These are phyloP conservation scores for Eutrema yunnanense DNA, from an alignment of 345 rosid species.

Conservation along the genomic window DNA sequence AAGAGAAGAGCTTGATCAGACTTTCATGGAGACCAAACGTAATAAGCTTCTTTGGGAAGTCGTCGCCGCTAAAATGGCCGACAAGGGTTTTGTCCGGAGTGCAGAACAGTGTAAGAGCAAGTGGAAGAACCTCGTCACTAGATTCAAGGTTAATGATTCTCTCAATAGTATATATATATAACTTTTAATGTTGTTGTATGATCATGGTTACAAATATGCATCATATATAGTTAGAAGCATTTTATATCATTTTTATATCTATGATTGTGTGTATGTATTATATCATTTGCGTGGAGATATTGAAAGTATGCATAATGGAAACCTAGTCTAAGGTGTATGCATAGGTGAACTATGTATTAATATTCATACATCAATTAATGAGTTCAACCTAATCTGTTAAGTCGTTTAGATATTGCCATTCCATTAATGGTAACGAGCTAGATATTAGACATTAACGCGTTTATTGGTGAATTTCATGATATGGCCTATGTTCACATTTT, in stretches of 20 bases:
- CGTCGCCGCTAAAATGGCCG: slow-evolving; percentile 66
- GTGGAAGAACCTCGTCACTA: slow-evolving; percentile 96
- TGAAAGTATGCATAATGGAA: background rate
- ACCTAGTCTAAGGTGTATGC: slow-evolving; percentile 11
- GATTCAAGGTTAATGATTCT: slow-evolving; percentile 66
- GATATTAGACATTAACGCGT: slow-evolving; percentile 14
- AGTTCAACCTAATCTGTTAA: slow-evolving; percentile 15
- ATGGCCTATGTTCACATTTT: slow-evolving; percentile 19
- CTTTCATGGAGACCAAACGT: slow-evolving; percentile 93
- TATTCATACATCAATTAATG: background rate
- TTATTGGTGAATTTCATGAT: slow-evolving; percentile 1
- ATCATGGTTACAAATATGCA: background rate
- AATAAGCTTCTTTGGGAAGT: slow-evolving; percentile 92
- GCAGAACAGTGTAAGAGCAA: slow-evolving; percentile 99
- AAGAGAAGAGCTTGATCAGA: slow-evolving; percentile 81
- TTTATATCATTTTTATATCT: background rate
- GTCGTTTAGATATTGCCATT: background rate
- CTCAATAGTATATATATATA: background rate
- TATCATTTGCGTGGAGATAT: background rate
- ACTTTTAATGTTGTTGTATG: background rate
- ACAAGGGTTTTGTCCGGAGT: slow-evolving; percentile 75
- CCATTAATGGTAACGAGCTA: slow-evolving; percentile 13
- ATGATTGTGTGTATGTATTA: background rate
- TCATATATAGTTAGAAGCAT: background rate
- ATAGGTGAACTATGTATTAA: background rate